Evolutionary conservation across 768 basidiomycete species (phyloP).

Genomic region (Amanita rubescens): DNA sequence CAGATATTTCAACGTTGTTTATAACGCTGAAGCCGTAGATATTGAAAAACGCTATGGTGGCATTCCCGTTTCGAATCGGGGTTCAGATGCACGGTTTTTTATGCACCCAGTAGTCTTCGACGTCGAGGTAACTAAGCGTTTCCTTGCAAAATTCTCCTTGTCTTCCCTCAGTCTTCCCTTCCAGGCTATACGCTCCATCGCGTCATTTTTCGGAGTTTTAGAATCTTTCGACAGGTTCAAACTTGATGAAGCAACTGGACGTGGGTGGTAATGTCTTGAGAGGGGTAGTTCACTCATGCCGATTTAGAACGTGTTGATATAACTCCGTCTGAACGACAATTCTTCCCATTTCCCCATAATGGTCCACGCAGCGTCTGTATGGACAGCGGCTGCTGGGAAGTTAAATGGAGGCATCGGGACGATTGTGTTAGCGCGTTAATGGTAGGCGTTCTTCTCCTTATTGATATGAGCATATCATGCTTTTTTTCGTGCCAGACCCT

Average conservation of each 20-base stretch:
- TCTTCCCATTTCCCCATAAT: constrained; percentile 48
- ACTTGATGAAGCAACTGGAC: not conserved
- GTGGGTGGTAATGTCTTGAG: not conserved
- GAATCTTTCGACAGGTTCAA: constrained; percentile 37
- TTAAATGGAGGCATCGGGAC: constrained; percentile 75
- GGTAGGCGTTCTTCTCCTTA: constrained; percentile 30
- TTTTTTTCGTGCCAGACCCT: constrained; percentile 58
- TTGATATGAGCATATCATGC: not conserved
- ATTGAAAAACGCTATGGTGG: constrained; percentile 23
- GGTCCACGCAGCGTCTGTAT: constrained; percentile 46
- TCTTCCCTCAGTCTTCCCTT: not conserved
- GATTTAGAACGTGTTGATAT: not conserved
- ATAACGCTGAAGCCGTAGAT: constrained; percentile 48
- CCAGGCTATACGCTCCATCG: constrained; percentile 47
- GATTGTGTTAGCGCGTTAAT: constrained; percentile 67
- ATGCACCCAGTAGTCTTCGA: constrained; percentile 55
- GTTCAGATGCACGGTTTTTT: constrained; percentile 30
- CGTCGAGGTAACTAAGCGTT: constrained; percentile 37
- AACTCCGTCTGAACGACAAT: not conserved
- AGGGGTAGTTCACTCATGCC: not conserved
- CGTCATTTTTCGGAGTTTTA: constrained; percentile 54
- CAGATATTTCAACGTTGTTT: constrained; percentile 39
- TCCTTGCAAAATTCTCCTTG: not conserved
- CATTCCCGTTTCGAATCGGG: constrained; percentile 11
- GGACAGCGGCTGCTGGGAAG: constrained; percentile 61